Evolutionary conservation across 2,329 filamentous ascomycete species (phyloP), one percentile per base, ranked within the genome.

Genomic region (Hymenoscyphus fructigenus): DNA sequence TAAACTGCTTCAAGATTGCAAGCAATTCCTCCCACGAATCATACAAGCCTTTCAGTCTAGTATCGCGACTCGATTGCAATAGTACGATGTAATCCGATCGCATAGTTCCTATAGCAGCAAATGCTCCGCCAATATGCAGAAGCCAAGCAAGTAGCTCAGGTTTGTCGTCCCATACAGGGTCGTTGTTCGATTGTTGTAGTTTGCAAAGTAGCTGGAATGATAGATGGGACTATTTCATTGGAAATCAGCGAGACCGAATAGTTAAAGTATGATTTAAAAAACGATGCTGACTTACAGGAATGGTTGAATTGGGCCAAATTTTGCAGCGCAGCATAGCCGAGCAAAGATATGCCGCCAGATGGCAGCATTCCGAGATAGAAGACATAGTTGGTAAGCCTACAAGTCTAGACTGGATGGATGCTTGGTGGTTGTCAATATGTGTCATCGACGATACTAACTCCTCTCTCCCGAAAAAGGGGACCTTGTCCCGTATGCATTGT

Each of bases 381-480:
- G 71, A 76, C 0, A 15, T 1, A 10, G 67, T 68, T 4, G 66
- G 64, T 2, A 79, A 65, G 7, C 59, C 55, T 2, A 70, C 70
- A 0, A 81, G 69, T 36, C 78, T 73, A 0, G 79, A 81, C 44
- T 81, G 79, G 14, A 81, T 78, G 2, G 76, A 81, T 47, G 79
- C 79, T 41, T 73, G 74, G 9, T 80, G 79, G 38, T 78, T 78
- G 47, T 81, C 73, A 28, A 81, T 75, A 9, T 67, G 65, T 50
- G 73, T 36, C 34, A 36, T 36, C 34, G 34, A 36, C 34, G 34
- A 36, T 0, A 74, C 57, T 0, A 60, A 58, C 41, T 77, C 72
- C 1, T 68, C 67, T 0, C 4, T 65, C 0, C 15, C 60, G 32
- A 69, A 71, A 32, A 57, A 9, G 14, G 70, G 9, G 23, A 61